Evolutionary conservation across 2,329 filamentous ascomycete species (phyloP).

Genomic region (Fusarium sp.): DNA sequence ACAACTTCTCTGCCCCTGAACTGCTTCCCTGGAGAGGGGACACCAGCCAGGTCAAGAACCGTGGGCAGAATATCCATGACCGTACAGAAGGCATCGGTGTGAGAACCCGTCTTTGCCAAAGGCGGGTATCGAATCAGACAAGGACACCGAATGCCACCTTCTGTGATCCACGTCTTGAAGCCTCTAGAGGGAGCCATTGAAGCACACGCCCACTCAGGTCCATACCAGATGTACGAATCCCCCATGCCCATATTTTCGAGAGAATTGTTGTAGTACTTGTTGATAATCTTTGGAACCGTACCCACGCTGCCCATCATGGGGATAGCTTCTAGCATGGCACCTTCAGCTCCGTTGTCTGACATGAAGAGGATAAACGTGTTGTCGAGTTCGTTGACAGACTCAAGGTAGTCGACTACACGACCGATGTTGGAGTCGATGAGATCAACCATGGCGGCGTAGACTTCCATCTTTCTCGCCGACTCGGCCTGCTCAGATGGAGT

Average conservation of each 20-base stretch:
- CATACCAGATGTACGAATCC: conserved; percentile 72
- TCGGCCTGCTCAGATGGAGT: conserved; percentile 7
- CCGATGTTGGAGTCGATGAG: conserved; percentile 52
- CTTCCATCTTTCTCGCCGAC: conserved; percentile 50
- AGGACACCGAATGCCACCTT: conserved; percentile 41
- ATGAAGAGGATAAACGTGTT: conserved; percentile 52
- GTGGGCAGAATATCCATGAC: conserved; percentile 64
- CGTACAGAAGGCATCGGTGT: conserved; percentile 46
- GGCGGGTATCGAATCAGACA: conserved; percentile 47
- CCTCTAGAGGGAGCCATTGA: conserved; percentile 53
- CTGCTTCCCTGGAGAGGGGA: conserved; percentile 50
- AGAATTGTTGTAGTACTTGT: conserved; percentile 60
- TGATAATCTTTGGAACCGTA: conserved; percentile 32
- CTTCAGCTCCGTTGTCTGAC: conserved; percentile 54
- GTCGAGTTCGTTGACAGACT: neutral
- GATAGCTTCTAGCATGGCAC: conserved; percentile 67
- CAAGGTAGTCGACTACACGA: neutral
- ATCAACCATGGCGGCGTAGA: conserved; percentile 68
- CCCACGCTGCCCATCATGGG: conserved; percentile 54
- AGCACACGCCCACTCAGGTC: conserved; percentile 64
- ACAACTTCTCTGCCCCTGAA: conserved; percentile 61
- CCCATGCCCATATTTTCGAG: conserved; percentile 67
- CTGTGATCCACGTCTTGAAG: conserved; percentile 49
- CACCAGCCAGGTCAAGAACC: conserved; percentile 59
- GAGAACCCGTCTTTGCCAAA: conserved; percentile 48